Evolutionary conservation across 805 yeast genomes (phyloP).

Genomic region (Pichia nakasei): DNA sequence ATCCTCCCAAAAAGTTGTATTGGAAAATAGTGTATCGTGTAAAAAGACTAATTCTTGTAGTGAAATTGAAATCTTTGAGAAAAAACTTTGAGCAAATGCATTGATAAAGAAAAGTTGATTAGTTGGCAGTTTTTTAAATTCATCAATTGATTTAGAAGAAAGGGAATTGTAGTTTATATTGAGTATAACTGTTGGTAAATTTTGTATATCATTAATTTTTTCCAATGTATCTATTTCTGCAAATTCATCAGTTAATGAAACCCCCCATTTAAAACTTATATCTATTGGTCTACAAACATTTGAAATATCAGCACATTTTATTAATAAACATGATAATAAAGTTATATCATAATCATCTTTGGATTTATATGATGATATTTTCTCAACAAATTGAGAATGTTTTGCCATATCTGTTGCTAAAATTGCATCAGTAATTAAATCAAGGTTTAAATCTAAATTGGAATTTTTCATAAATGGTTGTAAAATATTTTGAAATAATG

Average conservation of each 20-base stretch:
- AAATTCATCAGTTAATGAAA: slow-evolving; percentile 69
- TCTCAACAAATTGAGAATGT: slow-evolving; percentile 63
- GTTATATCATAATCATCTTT: slow-evolving; percentile 18
- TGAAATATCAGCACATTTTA: slow-evolving; percentile 93
- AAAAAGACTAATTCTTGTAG: slow-evolving; percentile 57
- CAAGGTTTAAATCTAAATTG: neutral
- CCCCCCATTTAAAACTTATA: slow-evolving; percentile 81
- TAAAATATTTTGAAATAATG: slow-evolving; percentile 44
- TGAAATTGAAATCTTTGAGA: slow-evolving; percentile 49
- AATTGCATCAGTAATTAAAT: slow-evolving; percentile 28
- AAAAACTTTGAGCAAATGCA: slow-evolving; percentile 73
- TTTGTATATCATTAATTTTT: slow-evolving; percentile 9
- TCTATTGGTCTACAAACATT: slow-evolving; percentile 78
- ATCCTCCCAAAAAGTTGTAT: slow-evolving; percentile 47
- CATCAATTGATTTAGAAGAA: slow-evolving; percentile 23
- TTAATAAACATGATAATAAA: slow-evolving; percentile 56
- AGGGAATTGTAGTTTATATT: neutral
- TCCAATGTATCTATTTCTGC: slow-evolving; percentile 54
- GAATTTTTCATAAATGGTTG: slow-evolving; percentile 10
- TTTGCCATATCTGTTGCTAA: slow-evolving; percentile 89
- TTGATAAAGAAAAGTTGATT: slow-evolving; percentile 80
- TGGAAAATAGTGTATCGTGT: slow-evolving; percentile 41
- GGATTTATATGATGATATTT: slow-evolving; percentile 30
- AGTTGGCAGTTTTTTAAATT: slow-evolving; percentile 44
- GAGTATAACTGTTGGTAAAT: slow-evolving; percentile 5